Conservation (phyloP, 352 stramenopile genomes). For the Bremia lactucae region DNA sequence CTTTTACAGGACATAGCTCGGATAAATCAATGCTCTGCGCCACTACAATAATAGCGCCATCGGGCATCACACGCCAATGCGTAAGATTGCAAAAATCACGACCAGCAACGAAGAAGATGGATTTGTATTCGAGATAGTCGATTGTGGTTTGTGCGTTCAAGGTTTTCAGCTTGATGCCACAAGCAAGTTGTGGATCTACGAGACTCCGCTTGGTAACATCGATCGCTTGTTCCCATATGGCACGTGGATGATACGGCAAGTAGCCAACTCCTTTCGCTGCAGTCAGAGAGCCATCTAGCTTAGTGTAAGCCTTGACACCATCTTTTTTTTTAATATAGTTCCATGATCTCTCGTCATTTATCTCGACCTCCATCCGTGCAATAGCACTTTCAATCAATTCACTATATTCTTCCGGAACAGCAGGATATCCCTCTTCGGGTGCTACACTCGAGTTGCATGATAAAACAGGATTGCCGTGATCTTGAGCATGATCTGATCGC, state of each 20-base stretch:
- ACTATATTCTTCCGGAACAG: constrained; percentile 38
- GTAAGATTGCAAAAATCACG: constrained; percentile 63
- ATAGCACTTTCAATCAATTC: constrained; percentile 51
- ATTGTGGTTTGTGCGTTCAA: constrained; percentile 54
- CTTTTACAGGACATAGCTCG: constrained; percentile 43
- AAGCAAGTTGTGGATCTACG: constrained; percentile 47
- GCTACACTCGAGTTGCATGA: constrained; percentile 9
- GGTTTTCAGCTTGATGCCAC: constrained; percentile 25
- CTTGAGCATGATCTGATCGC: constrained; percentile 6
- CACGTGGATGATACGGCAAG: constrained; percentile 38
- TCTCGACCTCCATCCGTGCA: constrained; percentile 39
- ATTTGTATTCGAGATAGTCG: constrained; percentile 73
- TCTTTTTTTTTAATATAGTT: constrained; percentile 62
- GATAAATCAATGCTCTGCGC: constrained; percentile 54
- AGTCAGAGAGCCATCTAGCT: constrained; percentile 53
- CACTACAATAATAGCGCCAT: constrained; percentile 59
- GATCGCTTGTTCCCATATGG: constrained; percentile 43
- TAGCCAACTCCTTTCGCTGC: constrained; percentile 43
- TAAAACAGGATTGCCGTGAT: constrained; percentile 10
- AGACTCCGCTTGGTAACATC: constrained; percentile 36
- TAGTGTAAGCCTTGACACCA: constrained; percentile 56
- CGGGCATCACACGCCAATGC: constrained; percentile 55
- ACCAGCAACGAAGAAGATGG: constrained; percentile 60
- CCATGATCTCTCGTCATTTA: constrained; percentile 47
- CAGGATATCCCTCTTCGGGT: constrained; percentile 31